phyloP scores from a whole-genome alignment of 2,329 filamentous ascomycete species.

The Calonectria ilicicola region DNA sequence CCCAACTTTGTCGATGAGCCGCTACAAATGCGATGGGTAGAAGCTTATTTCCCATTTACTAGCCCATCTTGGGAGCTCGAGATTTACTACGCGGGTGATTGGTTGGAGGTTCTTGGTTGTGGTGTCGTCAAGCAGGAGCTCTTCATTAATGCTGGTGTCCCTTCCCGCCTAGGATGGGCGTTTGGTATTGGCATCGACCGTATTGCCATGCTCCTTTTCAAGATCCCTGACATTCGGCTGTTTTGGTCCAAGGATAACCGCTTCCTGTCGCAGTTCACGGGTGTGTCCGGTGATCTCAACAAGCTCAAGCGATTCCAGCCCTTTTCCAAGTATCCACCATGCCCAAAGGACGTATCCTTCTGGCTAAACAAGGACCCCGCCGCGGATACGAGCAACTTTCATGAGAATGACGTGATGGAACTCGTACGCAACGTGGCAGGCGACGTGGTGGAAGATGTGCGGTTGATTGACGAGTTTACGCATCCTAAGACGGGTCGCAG shows the following conservation, averaged over 20 bases:
- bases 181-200: conserved; percentile 95
- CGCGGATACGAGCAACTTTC: conserved; percentile 69
- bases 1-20: conserved; percentile 72
- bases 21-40: conserved; percentile 90
- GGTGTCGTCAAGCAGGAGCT: conserved; percentile 89
- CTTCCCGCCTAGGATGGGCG: conserved; percentile 87
- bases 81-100: conserved; percentile 93
- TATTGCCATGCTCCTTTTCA: conserved; percentile 97
- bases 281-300: conserved; percentile 64
- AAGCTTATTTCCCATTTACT: conserved; percentile 98
- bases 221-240: conserved; percentile 94
- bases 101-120: conserved; percentile 96
- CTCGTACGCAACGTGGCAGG: conserved; percentile 86
- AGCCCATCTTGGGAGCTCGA: conserved; percentile 96
- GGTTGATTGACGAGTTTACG: conserved; percentile 85
- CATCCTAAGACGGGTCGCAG: conserved; percentile 86
- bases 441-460: conserved; percentile 89
- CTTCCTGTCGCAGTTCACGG: conserved; percentile 87
- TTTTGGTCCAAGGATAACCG: conserved; percentile 92
- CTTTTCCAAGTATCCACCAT: conserved; percentile 92
- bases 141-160: conserved; percentile 80
- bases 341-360: conserved; percentile 93
- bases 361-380: conserved; percentile 73
- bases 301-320: conserved; percentile 76
- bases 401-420: conserved; percentile 98